Conservation (phyloP, 768 basidiomycete genomes). For the Dentipellis sp. region DNA sequence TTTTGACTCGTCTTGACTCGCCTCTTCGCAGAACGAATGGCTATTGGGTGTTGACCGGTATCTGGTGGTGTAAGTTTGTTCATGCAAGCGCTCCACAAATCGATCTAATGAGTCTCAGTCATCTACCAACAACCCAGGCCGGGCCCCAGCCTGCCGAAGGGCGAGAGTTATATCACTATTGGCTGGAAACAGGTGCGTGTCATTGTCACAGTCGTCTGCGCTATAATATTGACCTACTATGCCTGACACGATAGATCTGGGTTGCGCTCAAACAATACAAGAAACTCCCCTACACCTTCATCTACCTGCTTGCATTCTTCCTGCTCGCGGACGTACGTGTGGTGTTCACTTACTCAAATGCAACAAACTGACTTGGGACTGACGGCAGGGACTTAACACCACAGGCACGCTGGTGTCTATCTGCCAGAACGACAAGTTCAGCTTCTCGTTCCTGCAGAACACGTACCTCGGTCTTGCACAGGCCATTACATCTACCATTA, state of each 20-base stretch:
- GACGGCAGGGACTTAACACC: conserved; percentile 62
- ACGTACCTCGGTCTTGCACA: conserved; percentile 74
- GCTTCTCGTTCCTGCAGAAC: conserved; percentile 73
- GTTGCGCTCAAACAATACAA: conserved; percentile 65
- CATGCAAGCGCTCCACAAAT: background rate
- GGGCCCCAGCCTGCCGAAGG: conserved; percentile 70
- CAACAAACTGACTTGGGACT: background rate
- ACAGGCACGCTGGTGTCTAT: conserved; percentile 68
- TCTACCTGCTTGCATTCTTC: conserved; percentile 70
- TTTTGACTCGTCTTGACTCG: background rate
- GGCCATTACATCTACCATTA: conserved; percentile 58
- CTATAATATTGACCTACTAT: background rate
- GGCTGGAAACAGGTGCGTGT: conserved; percentile 74
- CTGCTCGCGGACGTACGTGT: conserved; percentile 65
- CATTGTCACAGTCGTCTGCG: background rate
- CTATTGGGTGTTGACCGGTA: conserved; percentile 72
- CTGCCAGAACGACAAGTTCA: conserved; percentile 74
- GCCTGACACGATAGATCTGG: conserved; percentile 51
- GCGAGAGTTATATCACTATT: conserved; percentile 68
- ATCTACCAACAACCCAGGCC: conserved; percentile 80
- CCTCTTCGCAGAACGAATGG: conserved; percentile 42
- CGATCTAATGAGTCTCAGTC: conserved; percentile 31
- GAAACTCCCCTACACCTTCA: conserved; percentile 72
- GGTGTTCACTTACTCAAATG: background rate
- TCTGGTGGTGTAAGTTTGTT: conserved; percentile 74